Base-by-base conservation (phyloP, 305 asterid genomes). In the Euphrasia arctica region DNA sequence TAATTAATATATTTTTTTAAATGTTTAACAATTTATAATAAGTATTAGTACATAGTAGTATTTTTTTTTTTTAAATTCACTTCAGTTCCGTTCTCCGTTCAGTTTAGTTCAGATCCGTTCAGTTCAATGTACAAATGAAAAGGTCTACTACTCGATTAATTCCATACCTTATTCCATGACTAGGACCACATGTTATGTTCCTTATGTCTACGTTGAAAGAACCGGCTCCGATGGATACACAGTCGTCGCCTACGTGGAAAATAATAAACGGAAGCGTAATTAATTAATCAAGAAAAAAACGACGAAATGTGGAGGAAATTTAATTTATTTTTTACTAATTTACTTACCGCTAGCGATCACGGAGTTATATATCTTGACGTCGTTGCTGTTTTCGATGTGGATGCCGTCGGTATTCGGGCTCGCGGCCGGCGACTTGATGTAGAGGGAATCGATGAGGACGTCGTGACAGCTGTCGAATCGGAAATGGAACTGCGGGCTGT, bases 351-450 rank as follows among this genome's bases (percentile, higher is more conserved):
- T 87, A 43, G 87, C 73, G 50, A 91, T 70, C 59, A 82, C 25
- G 10, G 98, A 82, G 73, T 87, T 83, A 32, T 77, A 69, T 60
- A 91, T 91, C 62, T 69, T 75, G 12, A 91, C 96, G 66, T 87
- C 77, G 5, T 75, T 82, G 72, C 85, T 72, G 66, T 87, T 89
- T 70, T 89, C 95, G 1, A 91, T 39, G 76, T 91, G 98, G 60
- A 91, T 88, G 9, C 98, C 98, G 66, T 91, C 98, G 0, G 98
- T 91, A 52, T 91, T 91, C 7, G 98, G 98, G 51, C 98, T 91
- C 0, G 56, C 69, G 8, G 86, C 9, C 0, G 96, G 95, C 0
- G 98, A 68, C 55, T 75, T 86, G 50, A 91, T 81, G 31, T 36
- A 54, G 9, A 91, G 75, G 0, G 89, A 82, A 49, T 87, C 81